phyloP scores from a whole-genome alignment of 2,329 filamentous ascomycete genomes.

The Neonectria faginata region DNA sequence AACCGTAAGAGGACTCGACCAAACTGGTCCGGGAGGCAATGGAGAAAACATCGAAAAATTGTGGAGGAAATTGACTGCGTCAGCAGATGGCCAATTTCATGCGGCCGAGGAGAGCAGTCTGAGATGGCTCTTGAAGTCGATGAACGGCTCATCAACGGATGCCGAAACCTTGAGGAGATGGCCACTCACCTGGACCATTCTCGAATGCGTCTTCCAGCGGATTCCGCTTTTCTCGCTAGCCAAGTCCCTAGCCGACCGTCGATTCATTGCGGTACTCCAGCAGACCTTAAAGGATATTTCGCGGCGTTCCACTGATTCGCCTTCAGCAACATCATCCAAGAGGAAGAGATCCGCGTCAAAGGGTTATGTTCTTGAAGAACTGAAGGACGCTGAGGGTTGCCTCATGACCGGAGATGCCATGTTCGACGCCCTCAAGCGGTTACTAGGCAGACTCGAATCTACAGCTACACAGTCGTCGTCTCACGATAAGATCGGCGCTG shows the following conservation, averaged over 20 bases:
- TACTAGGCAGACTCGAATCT: conserved; percentile 60
- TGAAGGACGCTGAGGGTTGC: conserved; percentile 56
- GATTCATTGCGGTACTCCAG: conserved; percentile 75
- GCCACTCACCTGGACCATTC: conserved; percentile 70
- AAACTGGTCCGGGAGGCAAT: conserved; percentile 58
- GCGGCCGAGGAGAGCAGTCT: conserved; percentile 69
- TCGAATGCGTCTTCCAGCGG: conserved; percentile 70
- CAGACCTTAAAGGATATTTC: conserved; percentile 72
- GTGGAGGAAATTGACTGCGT: conserved; percentile 61
- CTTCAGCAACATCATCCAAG: conserved; percentile 51
- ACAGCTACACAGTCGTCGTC: conserved; percentile 51
- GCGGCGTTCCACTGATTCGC: conserved; percentile 44
- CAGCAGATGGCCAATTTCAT: conserved; percentile 58
- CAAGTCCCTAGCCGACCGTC: conserved; percentile 76
- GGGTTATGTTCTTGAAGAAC: conserved; percentile 53
- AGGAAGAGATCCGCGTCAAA: conserved; percentile 58
- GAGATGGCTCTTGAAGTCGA: conserved; percentile 72
- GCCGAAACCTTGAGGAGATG: conserved; percentile 67
- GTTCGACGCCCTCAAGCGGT: conserved; percentile 58
- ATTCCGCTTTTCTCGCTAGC: conserved; percentile 78
- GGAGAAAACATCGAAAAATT: conserved; percentile 61
- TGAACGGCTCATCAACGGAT: conserved; percentile 60
- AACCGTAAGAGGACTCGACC: conserved; percentile 66
- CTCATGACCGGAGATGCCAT: conserved; percentile 61
- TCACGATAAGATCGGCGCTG: conserved; percentile 64